Base-by-base conservation (phyloP, 108 stramenopile genomes). In the Bacterosira constricta region DNA sequence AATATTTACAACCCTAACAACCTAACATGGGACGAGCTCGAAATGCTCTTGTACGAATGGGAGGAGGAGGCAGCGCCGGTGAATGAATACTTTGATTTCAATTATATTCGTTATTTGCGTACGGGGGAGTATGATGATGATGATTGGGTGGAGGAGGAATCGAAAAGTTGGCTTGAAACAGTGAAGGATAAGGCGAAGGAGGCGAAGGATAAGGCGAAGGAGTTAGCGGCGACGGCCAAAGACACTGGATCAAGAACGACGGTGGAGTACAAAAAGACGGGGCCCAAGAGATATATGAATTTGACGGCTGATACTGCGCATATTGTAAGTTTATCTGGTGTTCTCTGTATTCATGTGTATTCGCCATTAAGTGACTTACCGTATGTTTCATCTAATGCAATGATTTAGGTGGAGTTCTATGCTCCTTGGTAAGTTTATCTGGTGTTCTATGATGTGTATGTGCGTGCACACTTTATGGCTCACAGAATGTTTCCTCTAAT, bases 351-450 rank as follows among this genome's bases (percentile, higher is more conserved):
- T n/a, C n/a, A n/a, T n/a, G n/a, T n/a, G n/a, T n/a, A n/a, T n/a
- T n/a, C n/a, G n/a, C n/a, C n/a, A n/a, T n/a, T n/a, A n/a, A n/a
- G n/a, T n/a, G n/a, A n/a, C n/a, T n/a, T n/a, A n/a, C n/a, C n/a
- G n/a, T n/a, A n/a, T n/a, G n/a, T n/a, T n/a, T n/a, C n/a, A n/a
- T n/a, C n/a, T n/a, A n/a, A n/a, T n/a, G n/a, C n/a, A n/a, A n/a
- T n/a, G n/a, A n/a, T n/a, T n/a, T n/a, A n/a, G n/a, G n/a, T n/a
- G 13, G 64, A 77, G 25, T 82, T 82, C 55, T 82, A 82, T 52
- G 36, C 38, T 3, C 75, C 80, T 0, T 82, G 80, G 80, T 79
- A 71, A 6, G 0, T 12, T 15, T 53, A 11, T 50, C 15, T 27
- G 12, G 30, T 31, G n/a, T n/a, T n/a, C n/a, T n/a, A n/a, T n/a